These are phyloP conservation scores for Pseudisothecium myosuroides DNA, from an alignment of 225 moss, liverwort and hornwort species.

Conservation along the genomic window DNA sequence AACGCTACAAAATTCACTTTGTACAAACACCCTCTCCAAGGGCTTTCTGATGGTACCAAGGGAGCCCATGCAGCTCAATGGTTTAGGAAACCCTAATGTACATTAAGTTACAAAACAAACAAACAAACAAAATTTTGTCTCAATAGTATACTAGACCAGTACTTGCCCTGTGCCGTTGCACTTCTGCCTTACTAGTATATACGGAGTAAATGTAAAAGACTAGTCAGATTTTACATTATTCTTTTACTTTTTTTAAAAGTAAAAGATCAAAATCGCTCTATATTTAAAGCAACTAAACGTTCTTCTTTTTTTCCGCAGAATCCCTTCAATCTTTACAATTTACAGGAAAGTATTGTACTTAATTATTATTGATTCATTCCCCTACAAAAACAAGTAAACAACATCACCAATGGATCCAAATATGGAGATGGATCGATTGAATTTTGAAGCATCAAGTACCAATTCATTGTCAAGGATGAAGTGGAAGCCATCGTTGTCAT, in stretches of 20 bases:
- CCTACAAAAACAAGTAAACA: not conserved
- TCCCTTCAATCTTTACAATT: not conserved
- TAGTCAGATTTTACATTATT: not conserved
- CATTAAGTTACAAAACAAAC: not conserved
- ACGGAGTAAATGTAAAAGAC: not conserved
- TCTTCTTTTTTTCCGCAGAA: too few relatives aligned
- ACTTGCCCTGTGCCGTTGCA: too few relatives aligned
- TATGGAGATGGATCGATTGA: rapidly evolving
- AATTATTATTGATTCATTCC: not conserved
- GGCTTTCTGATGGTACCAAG: rapidly evolving
- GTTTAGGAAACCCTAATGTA: not conserved
- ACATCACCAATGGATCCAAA: not conserved
- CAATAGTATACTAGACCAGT: too few relatives aligned
- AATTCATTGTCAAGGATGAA: not conserved
- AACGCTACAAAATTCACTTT: too few relatives aligned
- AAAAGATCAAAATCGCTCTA: not conserved
- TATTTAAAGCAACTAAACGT: not conserved
- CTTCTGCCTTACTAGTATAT: too few relatives aligned
- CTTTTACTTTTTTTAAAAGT: not conserved
- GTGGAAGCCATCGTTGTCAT: not conserved
- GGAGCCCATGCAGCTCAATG: rapidly evolving
- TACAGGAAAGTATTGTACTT: not conserved
- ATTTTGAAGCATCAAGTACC: not conserved
- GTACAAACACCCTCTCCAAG: rapidly evolving
- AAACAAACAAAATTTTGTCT: too few relatives aligned